These are phyloP conservation scores for Sodiomyces alkalinus DNA, from an alignment of 2,329 filamentous ascomycete species.

Conservation along the genomic window DNA sequence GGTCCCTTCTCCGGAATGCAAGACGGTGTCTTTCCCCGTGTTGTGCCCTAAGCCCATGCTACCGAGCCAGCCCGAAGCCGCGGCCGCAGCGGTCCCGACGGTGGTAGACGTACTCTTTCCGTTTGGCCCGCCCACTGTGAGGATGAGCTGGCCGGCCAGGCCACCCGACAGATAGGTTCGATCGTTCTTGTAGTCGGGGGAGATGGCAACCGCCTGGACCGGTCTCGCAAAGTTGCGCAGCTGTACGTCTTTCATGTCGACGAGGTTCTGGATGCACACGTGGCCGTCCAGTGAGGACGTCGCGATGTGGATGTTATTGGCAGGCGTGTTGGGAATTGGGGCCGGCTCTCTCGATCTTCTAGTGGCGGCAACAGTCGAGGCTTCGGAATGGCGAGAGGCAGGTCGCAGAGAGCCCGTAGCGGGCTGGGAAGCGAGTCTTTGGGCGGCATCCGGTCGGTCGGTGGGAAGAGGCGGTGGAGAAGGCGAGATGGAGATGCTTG, in stretches of 20 bases:
- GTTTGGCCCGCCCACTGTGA: constrained; percentile 67
- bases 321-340: constrained; percentile 56
- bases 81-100: constrained; percentile 63
- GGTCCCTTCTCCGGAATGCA: constrained; percentile 84
- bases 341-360: constrained; percentile 34
- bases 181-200: constrained; percentile 85
- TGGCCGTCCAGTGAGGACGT: constrained; percentile 93
- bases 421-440: constrained; percentile 20
- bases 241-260: constrained; percentile 80
- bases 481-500: constrained; percentile 79
- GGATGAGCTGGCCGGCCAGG: constrained; percentile 69
- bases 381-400: constrained; percentile 19
- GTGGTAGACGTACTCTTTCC: constrained; percentile 82
- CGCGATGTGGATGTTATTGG: constrained; percentile 84
- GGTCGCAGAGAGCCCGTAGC: constrained; percentile 13
- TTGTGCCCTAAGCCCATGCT: constrained; percentile 68
- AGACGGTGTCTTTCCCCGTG: constrained; percentile 67
- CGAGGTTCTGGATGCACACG: constrained; percentile 76
- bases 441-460: constrained; percentile 23
- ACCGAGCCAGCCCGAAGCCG: constrained; percentile 82
- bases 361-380: constrained; percentile 33
- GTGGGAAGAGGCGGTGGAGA: constrained; percentile 45
- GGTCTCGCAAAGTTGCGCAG: constrained; percentile 88
- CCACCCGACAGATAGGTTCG: constrained; percentile 83
- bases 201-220: constrained; percentile 83